Percentiles rank a stretch among this genome's conserved stretches.
Evolutionary conservation across 352 stramenopile species (phyloP).

Genomic region (Globisporangium paddicum): DNA sequence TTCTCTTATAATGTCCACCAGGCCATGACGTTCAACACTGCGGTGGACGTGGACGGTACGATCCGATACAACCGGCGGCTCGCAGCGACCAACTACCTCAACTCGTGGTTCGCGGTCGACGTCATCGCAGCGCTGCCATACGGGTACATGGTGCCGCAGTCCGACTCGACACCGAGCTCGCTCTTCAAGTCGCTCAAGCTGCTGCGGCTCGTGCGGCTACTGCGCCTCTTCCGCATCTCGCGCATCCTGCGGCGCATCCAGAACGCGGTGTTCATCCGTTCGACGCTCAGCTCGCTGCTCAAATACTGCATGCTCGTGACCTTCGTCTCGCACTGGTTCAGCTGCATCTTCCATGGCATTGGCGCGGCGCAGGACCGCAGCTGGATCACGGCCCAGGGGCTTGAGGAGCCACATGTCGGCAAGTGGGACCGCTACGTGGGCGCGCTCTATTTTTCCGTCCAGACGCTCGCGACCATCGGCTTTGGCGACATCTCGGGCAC

Average conservation of each 20-base stretch:
- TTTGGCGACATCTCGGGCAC: slow-evolving; percentile 58
- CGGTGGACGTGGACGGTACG: slow-evolving; percentile 41
- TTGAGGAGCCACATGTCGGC: slow-evolving; percentile 1
- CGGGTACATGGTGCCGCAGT: slow-evolving; percentile 9
- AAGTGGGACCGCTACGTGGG: slow-evolving; percentile 27
- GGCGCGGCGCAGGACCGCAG: slow-evolving; percentile 3
- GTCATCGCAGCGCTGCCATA: slow-evolving; percentile 52
- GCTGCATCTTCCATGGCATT: slow-evolving; percentile 22
- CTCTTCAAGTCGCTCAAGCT: slow-evolving; percentile 53
- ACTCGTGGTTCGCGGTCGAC: slow-evolving; percentile 49
- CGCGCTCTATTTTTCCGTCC: slow-evolving; percentile 27
- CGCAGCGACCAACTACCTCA: slow-evolving; percentile 33
- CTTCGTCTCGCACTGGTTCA: slow-evolving; percentile 80
- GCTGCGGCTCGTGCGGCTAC: slow-evolving; percentile 13
- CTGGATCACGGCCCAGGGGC: background rate
- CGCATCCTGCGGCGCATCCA: slow-evolving; percentile 43
- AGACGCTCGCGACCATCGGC: slow-evolving; percentile 56
- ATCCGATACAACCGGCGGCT: slow-evolving; percentile 37
- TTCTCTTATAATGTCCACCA: slow-evolving; percentile 8
- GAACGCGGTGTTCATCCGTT: slow-evolving; percentile 63
- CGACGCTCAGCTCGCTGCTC: slow-evolving; percentile 69
- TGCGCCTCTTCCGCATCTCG: slow-evolving; percentile 59
- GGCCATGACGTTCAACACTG: slow-evolving; percentile 53
- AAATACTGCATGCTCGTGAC: slow-evolving; percentile 80
- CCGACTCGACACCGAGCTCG: slow-evolving; percentile 16